Percentiles rank a stretch among this genome's conserved stretches.
Evolutionary conservation across 768 basidiomycete species (phyloP).

Genomic region (Clavaria fumosa): DNA sequence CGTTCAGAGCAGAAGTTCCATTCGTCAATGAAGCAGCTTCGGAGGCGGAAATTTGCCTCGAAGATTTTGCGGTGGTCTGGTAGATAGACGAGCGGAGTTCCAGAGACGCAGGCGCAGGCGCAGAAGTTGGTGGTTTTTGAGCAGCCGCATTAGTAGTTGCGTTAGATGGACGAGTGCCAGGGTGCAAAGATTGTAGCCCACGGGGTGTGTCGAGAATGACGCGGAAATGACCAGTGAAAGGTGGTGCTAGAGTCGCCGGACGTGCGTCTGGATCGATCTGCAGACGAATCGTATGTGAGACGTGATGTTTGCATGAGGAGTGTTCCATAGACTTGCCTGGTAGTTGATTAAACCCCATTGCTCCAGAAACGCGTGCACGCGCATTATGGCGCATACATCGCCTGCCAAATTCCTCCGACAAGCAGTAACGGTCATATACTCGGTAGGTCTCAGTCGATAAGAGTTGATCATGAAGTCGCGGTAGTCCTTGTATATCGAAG

Average conservation of each 20-base stretch:
- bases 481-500: constrained; percentile 96
- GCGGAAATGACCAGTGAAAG: constrained; percentile 98
- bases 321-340: constrained; percentile 43
- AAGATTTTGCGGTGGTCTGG: constrained; percentile 75
- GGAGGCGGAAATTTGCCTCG: constrained; percentile 44
- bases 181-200: constrained; percentile 86
- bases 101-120: constrained; percentile 57
- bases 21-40: constrained; percentile 57
- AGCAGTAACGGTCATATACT: constrained; percentile 95
- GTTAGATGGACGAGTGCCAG: constrained; percentile 47
- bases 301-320: constrained; percentile 1
- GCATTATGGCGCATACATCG: constrained; percentile 97
- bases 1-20: constrained; percentile 28
- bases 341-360: constrained; percentile 99
- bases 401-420: constrained; percentile 93
- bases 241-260: constrained; percentile 86
- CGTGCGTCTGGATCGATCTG: constrained; percentile 96
- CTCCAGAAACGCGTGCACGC: constrained; percentile 95
- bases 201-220: constrained; percentile 94
- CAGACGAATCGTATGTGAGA: constrained; percentile 3
- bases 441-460: constrained; percentile 81
- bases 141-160: constrained; percentile 34
- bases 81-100: constrained; percentile 83
- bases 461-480: constrained; percentile 99
- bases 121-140: constrained; percentile 23